Evolutionary conservation across 1,284 basidiomycete species (phyloP), one percentile per base, ranked within the genome.

Genomic region (Naganishia sp.): DNA sequence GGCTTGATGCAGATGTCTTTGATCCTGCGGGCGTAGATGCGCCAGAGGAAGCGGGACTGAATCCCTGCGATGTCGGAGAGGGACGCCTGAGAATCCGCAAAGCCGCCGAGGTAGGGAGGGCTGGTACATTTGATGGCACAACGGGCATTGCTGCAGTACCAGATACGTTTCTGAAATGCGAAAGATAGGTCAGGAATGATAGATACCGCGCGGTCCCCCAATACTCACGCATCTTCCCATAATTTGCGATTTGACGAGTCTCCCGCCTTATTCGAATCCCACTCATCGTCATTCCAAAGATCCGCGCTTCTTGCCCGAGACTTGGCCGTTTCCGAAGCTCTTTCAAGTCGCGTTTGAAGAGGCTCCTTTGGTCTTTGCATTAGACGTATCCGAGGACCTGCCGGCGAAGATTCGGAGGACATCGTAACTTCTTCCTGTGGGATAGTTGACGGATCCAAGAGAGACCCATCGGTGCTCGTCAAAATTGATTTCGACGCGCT

Each of bases 191-290:
- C 2, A 35, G 28, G 32, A 25, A 23, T 50, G 18, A 7, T 51
- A 13, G 43, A 32, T 18, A 18, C 6, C 31, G 35, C 23, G 9
- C 18, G 21, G 17, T 2, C 43, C 1, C 35, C 28, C 25, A n/a
- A 43, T 3, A 71, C 75, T 71, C 58, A 76, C 75, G 75, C 75
- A 51, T 70, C 69, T 41, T 76, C 72, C 76, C 76, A 77, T 64
- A 77, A 71, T 52, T 75, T 71, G 21, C 74, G 62, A 67, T 75
- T 76, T 23, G 69, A 69, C 49, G 64, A 65, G 42, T 68, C 69
- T 17, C 65, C 69, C 25, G 62, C 43, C 25, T 68, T 47, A 55
- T 47, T 72, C 53, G 73, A 43, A 35, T 74, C 73, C 74, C 74
- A 77, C 18, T 75, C 75, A 41, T 75, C 73, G 21, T 67, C 72